phyloP scores from a whole-genome alignment of 2,329 filamentous ascomycete species.

The Alternaria gansuensis region DNA sequence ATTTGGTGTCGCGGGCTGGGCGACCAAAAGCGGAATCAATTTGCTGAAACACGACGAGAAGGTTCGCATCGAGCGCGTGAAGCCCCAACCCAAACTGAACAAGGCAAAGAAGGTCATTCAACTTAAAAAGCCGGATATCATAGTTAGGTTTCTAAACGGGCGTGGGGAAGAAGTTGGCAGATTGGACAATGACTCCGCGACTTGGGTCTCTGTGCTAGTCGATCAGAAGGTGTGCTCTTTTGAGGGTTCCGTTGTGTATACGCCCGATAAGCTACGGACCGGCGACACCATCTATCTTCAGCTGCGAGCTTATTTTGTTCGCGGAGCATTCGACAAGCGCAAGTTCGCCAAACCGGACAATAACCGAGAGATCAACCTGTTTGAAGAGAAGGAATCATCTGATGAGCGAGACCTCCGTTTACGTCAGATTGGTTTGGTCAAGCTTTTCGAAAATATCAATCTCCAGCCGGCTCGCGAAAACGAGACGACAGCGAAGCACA shows the following conservation, averaged over 20 bases:
- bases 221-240: conserved; percentile 91
- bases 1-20: conserved; percentile 91
- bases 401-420: conserved; percentile 86
- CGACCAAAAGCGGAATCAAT: conserved; percentile 80
- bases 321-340: conserved; percentile 73
- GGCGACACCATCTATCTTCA: conserved; percentile 97
- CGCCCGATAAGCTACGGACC: conserved; percentile 82
- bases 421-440: conserved; percentile 86
- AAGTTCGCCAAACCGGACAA: conserved; percentile 69
- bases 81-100: conserved; percentile 66
- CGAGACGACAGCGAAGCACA: conserved; percentile 76
- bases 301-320: conserved; percentile 78
- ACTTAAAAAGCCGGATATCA: conserved; percentile 77
- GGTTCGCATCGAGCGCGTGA: conserved; percentile 88
- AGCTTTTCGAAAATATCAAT: conserved; percentile 87
- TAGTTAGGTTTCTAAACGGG: conserved; percentile 88
- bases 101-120: conserved; percentile 57
- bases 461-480: conserved; percentile 79
- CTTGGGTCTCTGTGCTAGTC: conserved; percentile 90
- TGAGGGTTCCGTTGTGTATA: conserved; percentile 87
- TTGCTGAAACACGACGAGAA: conserved; percentile 81
- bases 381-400: conserved; percentile 83
- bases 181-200: conserved; percentile 83
- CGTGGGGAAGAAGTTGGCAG: conserved; percentile 85
- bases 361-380: conserved; percentile 77